phyloP scores from a whole-genome alignment of 768 basidiomycete genomes.

The Paxillus involutus region DNA sequence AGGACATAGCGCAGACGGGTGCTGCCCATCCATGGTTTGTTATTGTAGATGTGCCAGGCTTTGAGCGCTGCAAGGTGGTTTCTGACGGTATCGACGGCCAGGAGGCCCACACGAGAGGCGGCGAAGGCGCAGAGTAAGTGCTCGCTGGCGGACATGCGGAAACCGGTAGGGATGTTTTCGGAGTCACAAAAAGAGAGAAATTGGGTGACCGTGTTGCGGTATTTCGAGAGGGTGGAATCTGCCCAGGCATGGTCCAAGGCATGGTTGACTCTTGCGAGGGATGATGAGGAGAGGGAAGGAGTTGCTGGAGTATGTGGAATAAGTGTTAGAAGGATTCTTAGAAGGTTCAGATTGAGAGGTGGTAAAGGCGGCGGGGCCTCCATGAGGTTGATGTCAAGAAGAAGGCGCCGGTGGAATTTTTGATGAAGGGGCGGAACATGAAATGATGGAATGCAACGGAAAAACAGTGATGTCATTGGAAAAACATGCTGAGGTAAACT shows the following conservation, averaged over 20 bases:
- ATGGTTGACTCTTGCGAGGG: not conserved
- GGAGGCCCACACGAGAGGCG: not conserved
- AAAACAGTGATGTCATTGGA: too few species aligned
- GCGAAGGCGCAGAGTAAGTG: constrained; percentile 30
- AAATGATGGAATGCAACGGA: too few species aligned
- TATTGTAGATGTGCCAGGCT: constrained; percentile 35
- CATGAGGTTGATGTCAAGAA: too few species aligned
- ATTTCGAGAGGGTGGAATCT: constrained; percentile 5
- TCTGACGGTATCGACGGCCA: not conserved
- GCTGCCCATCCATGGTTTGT: constrained; percentile 19
- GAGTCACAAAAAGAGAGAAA: constrained; percentile 22
- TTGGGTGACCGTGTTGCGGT: not conserved
- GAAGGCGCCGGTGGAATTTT: too few species aligned
- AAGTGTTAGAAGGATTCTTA: not conserved
- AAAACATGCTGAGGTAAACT: too few species aligned
- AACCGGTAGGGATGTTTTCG: constrained; percentile 8
- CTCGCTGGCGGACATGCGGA: constrained; percentile 24
- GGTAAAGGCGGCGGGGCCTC: too few species aligned
- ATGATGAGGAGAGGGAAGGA: not conserved
- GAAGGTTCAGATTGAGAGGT: not conserved
- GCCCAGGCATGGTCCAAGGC: constrained; percentile 3
- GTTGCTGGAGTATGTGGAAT: not conserved
- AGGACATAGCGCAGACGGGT: constrained; percentile 22
- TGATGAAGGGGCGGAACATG: too few species aligned
- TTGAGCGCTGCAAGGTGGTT: constrained; percentile 11